phyloP scores from a whole-genome alignment of 257 asterid genomes.

The Knoxia roxburghii region DNA sequence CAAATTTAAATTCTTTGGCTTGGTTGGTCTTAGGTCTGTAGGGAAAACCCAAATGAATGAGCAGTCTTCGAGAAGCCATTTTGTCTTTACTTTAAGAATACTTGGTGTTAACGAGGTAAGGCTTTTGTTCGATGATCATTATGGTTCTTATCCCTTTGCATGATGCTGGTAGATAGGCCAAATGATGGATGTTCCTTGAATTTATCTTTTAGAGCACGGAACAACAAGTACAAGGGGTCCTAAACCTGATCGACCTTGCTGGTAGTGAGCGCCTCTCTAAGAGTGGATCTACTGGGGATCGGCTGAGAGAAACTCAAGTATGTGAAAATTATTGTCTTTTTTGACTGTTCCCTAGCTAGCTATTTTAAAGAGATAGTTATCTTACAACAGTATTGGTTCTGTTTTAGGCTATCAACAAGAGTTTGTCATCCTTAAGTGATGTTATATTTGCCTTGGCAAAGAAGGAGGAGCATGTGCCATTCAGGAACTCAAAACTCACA shows the following conservation, averaged over 20 bases:
- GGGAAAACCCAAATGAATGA: constrained; percentile 97
- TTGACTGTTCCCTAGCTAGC: constrained; percentile 1
- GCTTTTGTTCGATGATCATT: neutral
- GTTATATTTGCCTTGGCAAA: constrained; percentile 92
- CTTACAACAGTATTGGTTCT: constrained; percentile 1
- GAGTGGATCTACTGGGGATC: constrained; percentile 92
- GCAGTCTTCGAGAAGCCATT: constrained; percentile 90
- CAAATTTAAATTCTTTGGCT: neutral
- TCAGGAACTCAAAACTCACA: constrained; percentile 90
- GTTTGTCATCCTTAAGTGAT: constrained; percentile 86
- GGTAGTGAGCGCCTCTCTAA: constrained; percentile 97
- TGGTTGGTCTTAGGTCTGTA: constrained; percentile 52
- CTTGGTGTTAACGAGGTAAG: constrained; percentile 82
- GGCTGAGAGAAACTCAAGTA: constrained; percentile 96
- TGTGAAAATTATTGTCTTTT: constrained; percentile 2
- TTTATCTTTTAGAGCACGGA: constrained; percentile 55
- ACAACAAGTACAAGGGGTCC: constrained; percentile 88
- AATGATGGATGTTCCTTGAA: neutral
- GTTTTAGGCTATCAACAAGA: constrained; percentile 84
- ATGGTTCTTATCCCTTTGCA: neutral
- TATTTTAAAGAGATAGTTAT: constrained; percentile 3
- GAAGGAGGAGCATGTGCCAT: constrained; percentile 93
- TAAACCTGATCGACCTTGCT: constrained; percentile 91
- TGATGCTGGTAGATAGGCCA: neutral
- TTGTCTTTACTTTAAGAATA: constrained; percentile 82